phyloP scores from a whole-genome alignment of 768 basidiomycete genomes.

The Floccularia luteovirens region DNA sequence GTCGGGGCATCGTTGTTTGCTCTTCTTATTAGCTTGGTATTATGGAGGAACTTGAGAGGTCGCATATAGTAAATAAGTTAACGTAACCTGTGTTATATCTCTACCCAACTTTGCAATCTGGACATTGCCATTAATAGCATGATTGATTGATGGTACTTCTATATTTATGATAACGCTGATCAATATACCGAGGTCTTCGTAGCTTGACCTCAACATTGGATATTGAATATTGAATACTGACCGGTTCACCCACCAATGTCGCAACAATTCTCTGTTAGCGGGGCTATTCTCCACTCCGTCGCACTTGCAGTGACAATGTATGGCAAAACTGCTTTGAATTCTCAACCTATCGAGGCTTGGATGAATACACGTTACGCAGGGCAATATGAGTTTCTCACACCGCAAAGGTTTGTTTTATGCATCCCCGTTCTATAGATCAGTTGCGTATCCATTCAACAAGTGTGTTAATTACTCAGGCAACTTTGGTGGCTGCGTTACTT shows the following conservation, averaged over 20 bases:
- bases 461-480: constrained; percentile 25
- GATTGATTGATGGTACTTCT: too few species aligned
- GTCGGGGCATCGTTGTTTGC: constrained; percentile 34
- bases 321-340: constrained; percentile 19
- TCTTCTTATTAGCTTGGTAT: constrained; percentile 30
- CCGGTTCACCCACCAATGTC: too few species aligned
- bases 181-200: too few species aligned
- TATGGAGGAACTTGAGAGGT: constrained; percentile 63
- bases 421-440: not conserved
- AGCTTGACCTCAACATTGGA: too few species aligned
- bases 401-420: constrained; percentile 50
- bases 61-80: constrained; percentile 37
- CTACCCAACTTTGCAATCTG: too few species aligned
- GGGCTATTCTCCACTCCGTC: constrained; percentile 18
- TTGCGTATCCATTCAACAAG: constrained; percentile 12
- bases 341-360: constrained; percentile 17
- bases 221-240: too few species aligned
- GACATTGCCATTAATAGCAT: too few species aligned
- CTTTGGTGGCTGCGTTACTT: constrained; percentile 25
- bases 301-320: constrained; percentile 26
- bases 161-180: too few species aligned
- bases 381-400: constrained; percentile 67
- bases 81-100: too few species aligned
- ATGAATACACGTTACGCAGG: constrained; percentile 50
- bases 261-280: not conserved